phyloP scores from a whole-genome alignment of 148 eudicot genomes.

The Rhododendron henanense region DNA sequence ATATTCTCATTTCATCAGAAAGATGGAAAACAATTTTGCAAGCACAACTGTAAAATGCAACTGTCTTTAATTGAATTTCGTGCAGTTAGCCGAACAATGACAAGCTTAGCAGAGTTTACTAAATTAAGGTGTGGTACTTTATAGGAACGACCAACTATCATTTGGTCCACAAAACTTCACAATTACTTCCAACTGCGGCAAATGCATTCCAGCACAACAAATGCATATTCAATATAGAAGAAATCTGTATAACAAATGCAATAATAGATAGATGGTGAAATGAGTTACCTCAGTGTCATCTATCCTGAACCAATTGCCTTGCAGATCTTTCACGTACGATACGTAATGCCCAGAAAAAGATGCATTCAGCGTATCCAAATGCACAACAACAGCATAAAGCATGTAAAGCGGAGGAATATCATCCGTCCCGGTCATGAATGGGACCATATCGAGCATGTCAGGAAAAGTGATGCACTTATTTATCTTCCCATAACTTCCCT shows the following conservation, averaged over 20 bases:
- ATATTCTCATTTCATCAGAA: conserved; percentile 6
- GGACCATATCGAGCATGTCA: conserved; percentile 90
- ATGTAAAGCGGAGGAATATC: conserved; percentile 85
- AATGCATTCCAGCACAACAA: neutral
- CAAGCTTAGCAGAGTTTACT: neutral
- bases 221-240: neutral
- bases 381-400: conserved; percentile 91
- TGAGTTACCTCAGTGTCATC: conserved; percentile 79
- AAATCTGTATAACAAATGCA: neutral
- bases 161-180: neutral
- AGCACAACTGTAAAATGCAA: neutral
- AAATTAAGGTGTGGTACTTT: neutral
- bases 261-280: neutral
- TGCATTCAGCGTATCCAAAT: conserved; percentile 84
- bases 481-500: conserved; percentile 88
- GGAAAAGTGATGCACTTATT: conserved; percentile 88
- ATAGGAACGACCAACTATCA: neutral
- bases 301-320: conserved; percentile 79
- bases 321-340: conserved; percentile 79
- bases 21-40: neutral
- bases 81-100: neutral
- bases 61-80: neutral
- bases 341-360: conserved; percentile 95
- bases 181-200: neutral
- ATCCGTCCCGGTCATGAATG: conserved; percentile 81